Percentiles rank a stretch among this genome's conserved stretches.
These are phyloP conservation scores for Penicillium macrosclerotiorum DNA, from an alignment of 495 filamentous ascomycete species.

Conservation along the genomic window DNA sequence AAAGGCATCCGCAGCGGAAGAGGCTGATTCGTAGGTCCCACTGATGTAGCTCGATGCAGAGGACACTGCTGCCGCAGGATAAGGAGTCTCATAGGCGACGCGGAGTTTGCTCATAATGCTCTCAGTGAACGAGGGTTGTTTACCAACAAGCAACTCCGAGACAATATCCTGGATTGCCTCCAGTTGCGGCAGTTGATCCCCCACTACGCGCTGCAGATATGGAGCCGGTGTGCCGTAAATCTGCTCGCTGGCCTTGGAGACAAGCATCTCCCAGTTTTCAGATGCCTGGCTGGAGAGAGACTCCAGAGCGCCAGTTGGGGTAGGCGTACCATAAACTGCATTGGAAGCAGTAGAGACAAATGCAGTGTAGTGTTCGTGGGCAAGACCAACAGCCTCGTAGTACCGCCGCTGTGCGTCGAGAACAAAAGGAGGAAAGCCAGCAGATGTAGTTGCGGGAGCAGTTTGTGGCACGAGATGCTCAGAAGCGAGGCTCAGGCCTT, in stretches of 20 bases:
- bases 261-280: slow-evolving; percentile 63
- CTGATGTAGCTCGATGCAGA: slow-evolving; percentile 55
- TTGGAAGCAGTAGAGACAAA: slow-evolving; percentile 68
- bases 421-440: slow-evolving; percentile 52
- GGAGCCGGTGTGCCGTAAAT: slow-evolving; percentile 74
- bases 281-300: slow-evolving; percentile 52
- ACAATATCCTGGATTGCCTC: slow-evolving; percentile 69
- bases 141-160: slow-evolving; percentile 71
- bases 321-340: slow-evolving; percentile 51
- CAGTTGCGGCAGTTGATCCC: slow-evolving; percentile 58
- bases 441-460: slow-evolving; percentile 54
- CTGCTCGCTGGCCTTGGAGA: slow-evolving; percentile 65
- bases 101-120: slow-evolving; percentile 70
- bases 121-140: slow-evolving; percentile 80
- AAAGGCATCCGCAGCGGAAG: slow-evolving; percentile 44
- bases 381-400: slow-evolving; percentile 72
- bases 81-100: slow-evolving; percentile 60
- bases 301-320: slow-evolving; percentile 44
- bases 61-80: slow-evolving; percentile 45
- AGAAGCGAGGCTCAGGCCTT: slow-evolving; percentile 63
- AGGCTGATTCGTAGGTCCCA: slow-evolving; percentile 58
- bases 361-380: slow-evolving; percentile 72
- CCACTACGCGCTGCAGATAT: slow-evolving; percentile 53
- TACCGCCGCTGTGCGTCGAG: slow-evolving; percentile 67
- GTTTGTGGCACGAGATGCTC: slow-evolving; percentile 62